Evolutionary conservation across 768 basidiomycete species (phyloP).

Genomic region (Hygrophorus pudorinus): DNA sequence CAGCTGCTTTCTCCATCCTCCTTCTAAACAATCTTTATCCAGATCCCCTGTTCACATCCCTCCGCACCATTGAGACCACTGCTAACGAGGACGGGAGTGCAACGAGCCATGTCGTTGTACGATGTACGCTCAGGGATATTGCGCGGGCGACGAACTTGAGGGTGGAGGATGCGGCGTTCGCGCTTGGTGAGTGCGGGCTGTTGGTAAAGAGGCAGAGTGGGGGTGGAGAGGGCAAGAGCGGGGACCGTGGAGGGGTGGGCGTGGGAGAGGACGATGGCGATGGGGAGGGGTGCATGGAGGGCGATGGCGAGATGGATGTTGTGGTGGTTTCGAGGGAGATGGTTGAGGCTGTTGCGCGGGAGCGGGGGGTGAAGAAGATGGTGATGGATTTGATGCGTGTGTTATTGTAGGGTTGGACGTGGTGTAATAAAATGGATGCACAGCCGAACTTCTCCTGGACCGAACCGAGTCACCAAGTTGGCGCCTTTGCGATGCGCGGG

Average conservation of each 20-base stretch:
- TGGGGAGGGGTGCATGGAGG: constrained; percentile 21
- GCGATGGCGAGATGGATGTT: constrained; percentile 29
- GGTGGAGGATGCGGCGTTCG: constrained; percentile 80
- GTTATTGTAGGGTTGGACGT: constrained; percentile 24
- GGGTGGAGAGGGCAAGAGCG: constrained; percentile 15
- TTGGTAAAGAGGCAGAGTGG: constrained; percentile 36
- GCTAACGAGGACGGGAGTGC: constrained; percentile 59
- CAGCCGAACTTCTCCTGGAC: no score
- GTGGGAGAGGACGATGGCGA: constrained; percentile 32
- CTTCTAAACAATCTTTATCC: constrained; percentile 5
- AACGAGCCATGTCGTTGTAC: constrained; percentile 54
- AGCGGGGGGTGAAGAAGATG: constrained; percentile 63
- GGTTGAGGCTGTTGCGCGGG: constrained; percentile 56
- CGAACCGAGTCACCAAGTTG: no score
- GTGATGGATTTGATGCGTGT: constrained; percentile 55
- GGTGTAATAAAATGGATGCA: neutral
- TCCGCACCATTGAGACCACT: constrained; percentile 49
- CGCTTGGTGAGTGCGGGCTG: constrained; percentile 81
- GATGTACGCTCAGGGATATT: constrained; percentile 68
- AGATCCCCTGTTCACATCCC: constrained; percentile 45
- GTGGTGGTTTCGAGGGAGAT: constrained; percentile 54
- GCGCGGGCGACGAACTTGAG: constrained; percentile 74
- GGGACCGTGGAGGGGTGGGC: constrained; percentile 9
- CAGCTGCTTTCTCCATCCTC: neutral
- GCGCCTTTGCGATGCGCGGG: no score